Conservation (phyloP, 805 yeast genomes). For the Nakazawaea molendinolei region DNA sequence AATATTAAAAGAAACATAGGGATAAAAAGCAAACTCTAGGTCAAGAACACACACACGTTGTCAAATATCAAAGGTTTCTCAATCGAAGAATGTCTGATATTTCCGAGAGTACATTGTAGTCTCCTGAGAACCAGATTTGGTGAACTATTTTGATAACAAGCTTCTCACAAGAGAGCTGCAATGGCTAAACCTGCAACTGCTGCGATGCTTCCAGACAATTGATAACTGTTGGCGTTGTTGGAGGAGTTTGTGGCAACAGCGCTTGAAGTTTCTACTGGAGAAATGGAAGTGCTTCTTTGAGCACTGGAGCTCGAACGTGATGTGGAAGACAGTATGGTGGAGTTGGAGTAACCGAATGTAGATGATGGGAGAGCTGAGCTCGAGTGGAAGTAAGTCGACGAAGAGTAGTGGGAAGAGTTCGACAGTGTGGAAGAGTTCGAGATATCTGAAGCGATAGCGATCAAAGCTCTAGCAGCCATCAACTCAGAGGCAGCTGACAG, state of each 20-base stretch:
- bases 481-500: constrained; percentile 18
- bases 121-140: too few relatives aligned
- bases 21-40: background rate
- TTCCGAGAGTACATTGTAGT: too few relatives aligned
- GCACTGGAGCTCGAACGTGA: constrained; percentile 10
- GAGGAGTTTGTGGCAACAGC: constrained; percentile 24
- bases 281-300: constrained; percentile 15
- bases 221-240: constrained; percentile 25
- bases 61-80: too few relatives aligned
- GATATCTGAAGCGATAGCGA: constrained; percentile 35
- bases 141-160: too few relatives aligned
- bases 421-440: constrained; percentile 23
- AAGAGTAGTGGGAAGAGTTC: constrained; percentile 10
- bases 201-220: constrained; percentile 24
- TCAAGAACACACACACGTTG: background rate
- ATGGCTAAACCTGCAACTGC: constrained; percentile 29
- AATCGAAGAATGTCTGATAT: too few relatives aligned
- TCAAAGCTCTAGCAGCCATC: constrained; percentile 30
- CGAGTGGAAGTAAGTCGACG: constrained; percentile 11
- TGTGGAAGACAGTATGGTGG: constrained; percentile 14
- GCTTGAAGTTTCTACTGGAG: constrained; percentile 18
- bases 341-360: constrained; percentile 12
- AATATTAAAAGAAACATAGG: background rate
- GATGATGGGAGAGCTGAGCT: constrained; percentile 12
- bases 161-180: constrained; percentile 28